Conservation (phyloP, 495 filamentous ascomycete species). For the Tirmania nivea region DNA sequence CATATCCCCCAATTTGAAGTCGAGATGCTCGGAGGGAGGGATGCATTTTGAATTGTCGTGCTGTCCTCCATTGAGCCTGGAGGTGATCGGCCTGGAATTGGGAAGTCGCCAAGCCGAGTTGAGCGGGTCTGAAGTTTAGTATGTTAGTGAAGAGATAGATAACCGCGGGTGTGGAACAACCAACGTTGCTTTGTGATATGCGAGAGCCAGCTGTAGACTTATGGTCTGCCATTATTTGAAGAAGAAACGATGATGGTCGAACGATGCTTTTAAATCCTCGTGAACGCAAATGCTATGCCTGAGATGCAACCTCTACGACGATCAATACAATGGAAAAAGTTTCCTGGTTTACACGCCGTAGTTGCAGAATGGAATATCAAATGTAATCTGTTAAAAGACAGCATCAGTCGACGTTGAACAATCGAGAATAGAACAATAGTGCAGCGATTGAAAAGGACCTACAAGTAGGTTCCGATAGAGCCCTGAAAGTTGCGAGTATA, state of each 20-base stretch:
- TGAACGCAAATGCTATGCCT: not conserved
- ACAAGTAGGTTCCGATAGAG: not conserved
- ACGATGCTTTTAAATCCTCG: not conserved
- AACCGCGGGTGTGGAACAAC: not conserved
- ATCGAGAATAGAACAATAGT: not conserved
- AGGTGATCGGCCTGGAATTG: not conserved
- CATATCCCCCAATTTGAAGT: conserved; percentile 10
- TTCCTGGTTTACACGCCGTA: not conserved
- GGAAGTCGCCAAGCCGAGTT: not conserved
- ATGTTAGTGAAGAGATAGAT: not conserved
- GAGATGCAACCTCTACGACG: conserved; percentile 1
- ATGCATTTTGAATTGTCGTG: not conserved
- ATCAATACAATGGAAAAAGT: conserved; percentile 15
- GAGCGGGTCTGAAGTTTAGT: not conserved
- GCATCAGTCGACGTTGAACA: not conserved
- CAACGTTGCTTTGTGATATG: conserved; percentile 1
- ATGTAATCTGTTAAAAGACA: not conserved
- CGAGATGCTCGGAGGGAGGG: conserved; percentile 1
- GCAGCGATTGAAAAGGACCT: not conserved
- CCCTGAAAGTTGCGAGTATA: not conserved
- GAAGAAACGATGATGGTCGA: conserved; percentile 4
- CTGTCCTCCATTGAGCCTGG: conserved; percentile 11
- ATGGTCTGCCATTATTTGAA: conserved; percentile 15
- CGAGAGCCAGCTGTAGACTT: conserved; percentile 15
- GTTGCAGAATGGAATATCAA: not conserved